Base-by-base conservation (phyloP, 441 rosid genomes). In the Sinapis alba region DNA sequence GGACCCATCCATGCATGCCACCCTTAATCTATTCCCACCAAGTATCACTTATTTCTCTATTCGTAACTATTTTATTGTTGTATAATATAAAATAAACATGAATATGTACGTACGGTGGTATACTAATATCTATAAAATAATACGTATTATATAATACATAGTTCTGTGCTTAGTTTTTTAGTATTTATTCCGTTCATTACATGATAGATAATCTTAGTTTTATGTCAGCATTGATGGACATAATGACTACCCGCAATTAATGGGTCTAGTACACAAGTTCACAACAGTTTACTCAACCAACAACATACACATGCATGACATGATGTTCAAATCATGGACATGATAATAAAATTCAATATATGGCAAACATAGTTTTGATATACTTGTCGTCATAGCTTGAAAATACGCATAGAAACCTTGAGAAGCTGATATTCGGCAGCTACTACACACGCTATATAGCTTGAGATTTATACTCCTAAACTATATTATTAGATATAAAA, bases 1-100 rank as follows among this genome's bases (percentile, higher is more conserved):
- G 80, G 77, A 72, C 69, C 79, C 76, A 77, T 78, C 53, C 32
- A 63, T 79, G 84, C 83, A 75, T 83, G 82, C 81, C 61, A 70
- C 34, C 38, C 56, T 76, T 50, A 77, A 32, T 64, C 30, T 21
- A 34, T 71, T 57, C 67, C 67, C 71, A 30, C 67, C 45, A 71
- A 32, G 45, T 63, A 70, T 70, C 65, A 62, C 69, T 36, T 34
- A 18, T 68, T 56, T 16, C 43, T 41, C 34, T 12, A 28, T 65
- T 3, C 3, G 16, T 27, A 1, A 45, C 59, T 28, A 69, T 16
- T 57, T 53, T 47, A 20, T 47, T 64, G 18, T 21, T 45, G 11
- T 43, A 45, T 9, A 24, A 0, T 32, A 10, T 24, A 7, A 19
- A n/a, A 4, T 23, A 13, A 38, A 38, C 6, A 16, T 19, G 45